A percentile compares a stretch with the other conserved stretches of the same genome.
phyloP scores from a whole-genome alignment of 179 eudicot species.

The Vitellaria paradoxa region DNA sequence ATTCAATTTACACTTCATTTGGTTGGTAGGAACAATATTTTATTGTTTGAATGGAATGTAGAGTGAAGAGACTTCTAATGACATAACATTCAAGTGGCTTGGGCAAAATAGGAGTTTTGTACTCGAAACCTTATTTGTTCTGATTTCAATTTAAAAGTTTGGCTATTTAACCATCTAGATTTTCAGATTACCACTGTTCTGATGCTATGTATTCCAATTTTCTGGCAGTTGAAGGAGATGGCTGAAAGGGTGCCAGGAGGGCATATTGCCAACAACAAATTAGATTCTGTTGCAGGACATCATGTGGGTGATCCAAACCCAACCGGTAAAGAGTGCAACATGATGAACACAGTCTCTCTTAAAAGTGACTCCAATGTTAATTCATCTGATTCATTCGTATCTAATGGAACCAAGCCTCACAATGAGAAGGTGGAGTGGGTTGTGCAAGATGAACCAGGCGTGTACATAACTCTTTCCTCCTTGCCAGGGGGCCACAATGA shows the following conservation, averaged over 20 bases:
- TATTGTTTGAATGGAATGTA: too few relatives aligned
- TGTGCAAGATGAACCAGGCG: constrained; percentile 84
- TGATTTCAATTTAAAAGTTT: too few relatives aligned
- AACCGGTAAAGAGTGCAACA: constrained; percentile 29
- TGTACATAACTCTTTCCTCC: constrained; percentile 70
- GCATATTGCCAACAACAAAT: constrained; percentile 30
- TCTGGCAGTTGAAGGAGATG: constrained; percentile 67
- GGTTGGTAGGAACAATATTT: too few relatives aligned
- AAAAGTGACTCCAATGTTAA: constrained; percentile 35
- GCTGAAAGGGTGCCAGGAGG: constrained; percentile 45
- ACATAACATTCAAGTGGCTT: too few relatives aligned
- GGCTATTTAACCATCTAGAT: too few relatives aligned
- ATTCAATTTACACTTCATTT: too few relatives aligned
- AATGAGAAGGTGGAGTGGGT: constrained; percentile 58
- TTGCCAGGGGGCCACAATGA: constrained; percentile 68
- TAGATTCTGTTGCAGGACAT: constrained; percentile 28
- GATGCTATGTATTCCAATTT: background rate
- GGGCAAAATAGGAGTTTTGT: too few relatives aligned
- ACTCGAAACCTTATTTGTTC: too few relatives aligned
- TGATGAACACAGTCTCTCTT: constrained; percentile 38
- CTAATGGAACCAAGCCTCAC: constrained; percentile 47
- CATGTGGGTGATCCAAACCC: constrained; percentile 24
- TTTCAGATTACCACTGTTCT: too few relatives aligned
- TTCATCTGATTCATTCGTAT: constrained; percentile 28
- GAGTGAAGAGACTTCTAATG: too few relatives aligned